phyloP scores from a whole-genome alignment of 495 filamentous ascomycete species.

The Penicillium bovifimosum region DNA sequence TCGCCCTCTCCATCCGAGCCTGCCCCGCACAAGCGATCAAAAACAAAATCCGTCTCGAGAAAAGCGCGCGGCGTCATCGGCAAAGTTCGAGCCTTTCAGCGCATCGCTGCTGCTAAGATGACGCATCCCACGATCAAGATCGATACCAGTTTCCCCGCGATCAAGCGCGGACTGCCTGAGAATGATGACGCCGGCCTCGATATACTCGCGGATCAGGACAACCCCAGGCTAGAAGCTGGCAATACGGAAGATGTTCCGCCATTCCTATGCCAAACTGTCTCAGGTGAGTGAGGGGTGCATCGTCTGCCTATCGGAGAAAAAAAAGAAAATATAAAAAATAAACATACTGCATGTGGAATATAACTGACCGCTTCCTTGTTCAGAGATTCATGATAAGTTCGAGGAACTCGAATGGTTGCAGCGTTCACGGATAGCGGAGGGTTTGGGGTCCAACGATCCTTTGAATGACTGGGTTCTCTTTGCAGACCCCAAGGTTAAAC shows the following conservation, averaged over 20 bases:
- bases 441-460: constrained; percentile 32
- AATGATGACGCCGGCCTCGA: constrained; percentile 34
- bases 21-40: constrained; percentile 30
- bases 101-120: constrained; percentile 44
- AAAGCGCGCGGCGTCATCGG: constrained; percentile 47
- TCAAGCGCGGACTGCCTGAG: constrained; percentile 37
- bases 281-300: constrained; percentile 35
- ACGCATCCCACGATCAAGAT: constrained; percentile 44
- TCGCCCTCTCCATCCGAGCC: constrained; percentile 28
- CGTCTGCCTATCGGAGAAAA: constrained; percentile 15
- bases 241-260: constrained; percentile 38
- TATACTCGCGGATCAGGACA: constrained; percentile 29
- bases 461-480: constrained; percentile 49
- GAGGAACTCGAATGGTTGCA: constrained; percentile 47
- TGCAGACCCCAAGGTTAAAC: constrained; percentile 42
- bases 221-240: constrained; percentile 29
- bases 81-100: constrained; percentile 43
- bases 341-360: constrained; percentile 16
- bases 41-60: constrained; percentile 33
- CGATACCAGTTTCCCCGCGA: constrained; percentile 39
- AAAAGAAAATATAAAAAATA: too few relatives aligned
- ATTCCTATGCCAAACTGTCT: constrained; percentile 38
- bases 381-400: constrained; percentile 45
- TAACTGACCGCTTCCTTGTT: constrained; percentile 19
- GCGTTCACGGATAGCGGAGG: constrained; percentile 33